These are phyloP conservation scores for Symbiodinium natans DNA, from an alignment of 73 alveolate genomes.

Conservation along the genomic window DNA sequence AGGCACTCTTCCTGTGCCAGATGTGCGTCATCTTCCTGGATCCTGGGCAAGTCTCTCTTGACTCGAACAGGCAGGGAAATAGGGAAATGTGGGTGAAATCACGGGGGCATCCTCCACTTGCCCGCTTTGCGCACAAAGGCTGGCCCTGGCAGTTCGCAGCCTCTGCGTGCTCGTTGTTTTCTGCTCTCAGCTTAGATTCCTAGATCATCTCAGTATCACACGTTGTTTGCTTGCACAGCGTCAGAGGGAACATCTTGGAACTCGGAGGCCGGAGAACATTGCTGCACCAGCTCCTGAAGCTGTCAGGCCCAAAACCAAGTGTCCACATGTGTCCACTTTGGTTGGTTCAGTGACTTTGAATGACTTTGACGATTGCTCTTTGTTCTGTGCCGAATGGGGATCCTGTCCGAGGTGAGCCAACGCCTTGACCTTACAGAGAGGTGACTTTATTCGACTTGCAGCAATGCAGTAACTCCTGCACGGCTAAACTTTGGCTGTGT, in stretches of 20 bases:
- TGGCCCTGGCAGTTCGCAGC: slow-evolving; percentile 79
- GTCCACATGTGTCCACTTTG: too few relatives aligned
- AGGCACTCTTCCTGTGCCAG: slow-evolving; percentile 86
- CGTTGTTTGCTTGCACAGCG: not conserved
- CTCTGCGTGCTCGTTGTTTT: slow-evolving; percentile 53
- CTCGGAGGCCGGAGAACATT: not conserved
- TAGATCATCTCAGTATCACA: too few relatives aligned
- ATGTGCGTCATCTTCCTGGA: slow-evolving; percentile 60
- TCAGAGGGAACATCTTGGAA: not conserved
- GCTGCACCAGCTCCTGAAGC: not conserved
- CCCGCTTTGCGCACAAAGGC: not conserved
- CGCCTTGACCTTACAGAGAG: not conserved
- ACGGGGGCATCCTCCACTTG: not conserved
- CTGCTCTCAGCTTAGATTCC: not conserved
- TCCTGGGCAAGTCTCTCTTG: slow-evolving; percentile 33
- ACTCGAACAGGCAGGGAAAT: slow-evolving; percentile 41
- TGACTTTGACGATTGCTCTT: too few relatives aligned
- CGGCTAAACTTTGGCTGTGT: not conserved
- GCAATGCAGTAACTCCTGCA: not conserved
- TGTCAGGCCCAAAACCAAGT: not conserved
- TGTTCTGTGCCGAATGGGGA: too few relatives aligned
- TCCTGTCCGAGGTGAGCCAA: not conserved
- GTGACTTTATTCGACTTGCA: not conserved
- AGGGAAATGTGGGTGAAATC: not conserved
- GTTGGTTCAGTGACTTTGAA: too few relatives aligned